Evolutionary conservation across 2,329 filamentous ascomycete genomes (phyloP), one percentile per base, ranked within the genome.

Genomic region (Setomelanomma holmii): DNA sequence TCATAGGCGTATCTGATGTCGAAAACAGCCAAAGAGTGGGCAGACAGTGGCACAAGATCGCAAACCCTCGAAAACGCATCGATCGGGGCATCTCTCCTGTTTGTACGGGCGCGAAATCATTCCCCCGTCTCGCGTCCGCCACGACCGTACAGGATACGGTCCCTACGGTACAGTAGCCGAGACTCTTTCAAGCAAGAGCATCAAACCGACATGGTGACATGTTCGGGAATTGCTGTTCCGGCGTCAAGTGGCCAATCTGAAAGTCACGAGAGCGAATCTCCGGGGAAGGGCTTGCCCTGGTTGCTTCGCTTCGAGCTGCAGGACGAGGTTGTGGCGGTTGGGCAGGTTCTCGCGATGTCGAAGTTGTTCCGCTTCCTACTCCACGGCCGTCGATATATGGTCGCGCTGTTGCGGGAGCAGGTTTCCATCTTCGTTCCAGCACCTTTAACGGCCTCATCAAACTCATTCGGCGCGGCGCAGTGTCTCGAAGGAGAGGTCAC

Each of bases 101-200:
- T 23, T 22, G 19, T 42, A 53, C 16, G 42, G 6, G 30, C 23
- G 42, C 43, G 33, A 19, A 12, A 20, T 17, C 30, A 23, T 24
- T 20, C 34, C 22, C 17, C n/a, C 5, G 14, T 20, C 2, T 34
- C 33, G 17, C 11, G 14, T 12, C 5, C 34, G 34, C 43, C 43
- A 20, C 33, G 35, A 38, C 44, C 44, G 44, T 47, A 47, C 33
- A 21, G 20, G 30, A 17, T 47, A 47, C 44, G 44, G 44, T 42
- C 17, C 16, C 11, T 3, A 40, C 16, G 38, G 7, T 40, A 23
- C n/a, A n/a, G n/a, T n/a, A n/a, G n/a, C n/a, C n/a, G n/a, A n/a
- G n/a, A n/a, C n/a, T n/a, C n/a, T n/a, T n/a, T n/a, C n/a, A n/a
- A n/a, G n/a, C n/a, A n/a, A n/a, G n/a, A n/a, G n/a, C 44, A 30